These are phyloP conservation scores for Santalum album DNA, from an alignment of 164 flowering plant species.

Conservation along the genomic window DNA sequence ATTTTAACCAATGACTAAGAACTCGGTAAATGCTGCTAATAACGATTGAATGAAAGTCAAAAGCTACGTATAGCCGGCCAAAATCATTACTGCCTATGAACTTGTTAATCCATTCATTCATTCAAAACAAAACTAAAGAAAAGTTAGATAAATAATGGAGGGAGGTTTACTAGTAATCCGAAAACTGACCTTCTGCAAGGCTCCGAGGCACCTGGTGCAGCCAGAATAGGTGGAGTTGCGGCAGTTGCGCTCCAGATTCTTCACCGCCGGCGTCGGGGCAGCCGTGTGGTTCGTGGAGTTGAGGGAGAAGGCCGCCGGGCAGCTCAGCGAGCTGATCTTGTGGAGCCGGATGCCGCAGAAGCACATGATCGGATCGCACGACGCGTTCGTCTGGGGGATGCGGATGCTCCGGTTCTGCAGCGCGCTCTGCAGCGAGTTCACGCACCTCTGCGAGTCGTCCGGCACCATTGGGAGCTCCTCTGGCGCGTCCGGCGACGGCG, in stretches of 20 bases:
- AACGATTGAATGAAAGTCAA: no score
- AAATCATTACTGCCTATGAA: no score
- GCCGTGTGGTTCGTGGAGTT: constrained; percentile 36
- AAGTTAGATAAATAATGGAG: no score
- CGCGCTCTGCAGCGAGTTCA: constrained; percentile 71
- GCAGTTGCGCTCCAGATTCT: constrained; percentile 66
- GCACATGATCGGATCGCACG: constrained; percentile 84
- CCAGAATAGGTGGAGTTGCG: constrained; percentile 81
- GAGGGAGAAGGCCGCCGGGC: constrained; percentile 86
- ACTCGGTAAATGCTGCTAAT: no score
- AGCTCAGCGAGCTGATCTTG: constrained; percentile 73
- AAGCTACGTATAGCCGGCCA: no score
- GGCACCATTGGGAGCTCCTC: constrained; percentile 78
- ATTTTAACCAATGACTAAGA: no score
- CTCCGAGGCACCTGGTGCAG: constrained; percentile 85
- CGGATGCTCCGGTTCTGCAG: constrained; percentile 50
- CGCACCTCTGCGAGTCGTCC: constrained; percentile 95
- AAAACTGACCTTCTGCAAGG: constrained; percentile 75
- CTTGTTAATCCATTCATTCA: no score
- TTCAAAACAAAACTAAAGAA: no score
- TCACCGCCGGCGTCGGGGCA: constrained; percentile 80
- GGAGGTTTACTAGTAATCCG: background rate
- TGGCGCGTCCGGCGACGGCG: constrained; percentile 32
- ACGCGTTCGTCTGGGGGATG: constrained; percentile 75
- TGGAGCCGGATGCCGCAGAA: constrained; percentile 97